Base-by-base conservation (phyloP, 345 rosid genomes). In the Iberis pinnata region DNA sequence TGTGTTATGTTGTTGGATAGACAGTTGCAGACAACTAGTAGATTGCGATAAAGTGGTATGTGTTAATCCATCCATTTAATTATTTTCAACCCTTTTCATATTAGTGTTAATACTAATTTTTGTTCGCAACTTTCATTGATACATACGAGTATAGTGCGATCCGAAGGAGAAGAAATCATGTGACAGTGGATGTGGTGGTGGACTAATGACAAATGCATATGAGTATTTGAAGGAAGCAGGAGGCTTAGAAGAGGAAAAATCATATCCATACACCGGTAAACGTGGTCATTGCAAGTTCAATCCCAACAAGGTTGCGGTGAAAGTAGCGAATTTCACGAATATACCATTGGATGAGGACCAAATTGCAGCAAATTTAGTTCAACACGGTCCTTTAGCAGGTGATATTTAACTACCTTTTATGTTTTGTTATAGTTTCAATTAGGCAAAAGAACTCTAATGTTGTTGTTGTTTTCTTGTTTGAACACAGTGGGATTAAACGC, bases 131-230 rank as follows among this genome's bases (percentile, higher is more conserved):
- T n/a, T n/a, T n/a, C n/a, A n/a, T n/a, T 12, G n/a, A 9, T 44
- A 25, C n/a, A 18, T 43, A 4, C 3, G 48, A 12, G 20, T 26
- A 25, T 40, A 84, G 95, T 84, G 97, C 24, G 95, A 86, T 63
- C 24, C 67, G 25, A 61, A n/a, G 43, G 77, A 89, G n/a, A 76
- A 79, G 67, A 60, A 26, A 7, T 76, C 77, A 0, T 89, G 96
- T 10, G 96, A 82, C 58, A n/a, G 50, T 1, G 98, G 97, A 9
- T 89, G 96, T 57, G 60, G 64, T 8, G 94, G 97, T 13, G 96
- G 94, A 17, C 85, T 89, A 6, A 89, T 89, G 96, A 89, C 92
- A 9, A 89, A 84, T 64, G 98, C 94, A 1, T 89, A 80, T 50
- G 59, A 77, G 61, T 89, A 84, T 66, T 57, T 86, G 75, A 84